Base-by-base conservation (phyloP, 306 rosid genomes). In the Trifolium dubium region DNA sequence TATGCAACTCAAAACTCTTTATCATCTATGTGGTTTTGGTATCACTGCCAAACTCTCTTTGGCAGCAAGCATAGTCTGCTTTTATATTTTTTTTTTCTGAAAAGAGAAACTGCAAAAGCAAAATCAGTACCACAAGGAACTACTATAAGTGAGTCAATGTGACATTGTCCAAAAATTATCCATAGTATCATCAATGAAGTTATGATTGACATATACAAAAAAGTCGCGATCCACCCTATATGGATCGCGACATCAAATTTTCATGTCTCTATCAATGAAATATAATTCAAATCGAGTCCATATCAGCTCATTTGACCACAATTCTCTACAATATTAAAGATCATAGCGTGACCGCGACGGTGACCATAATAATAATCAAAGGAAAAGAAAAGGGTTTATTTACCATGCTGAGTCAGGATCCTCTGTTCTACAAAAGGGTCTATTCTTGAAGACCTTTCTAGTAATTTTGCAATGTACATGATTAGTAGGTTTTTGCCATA, bases 401-500 rank as follows among this genome's bases (percentile, higher is more conserved):
- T 89, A 92, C 97, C 99, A 94, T 63, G 98, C 97, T 8, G 54
- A 75, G 78, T 94, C 97, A 40, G 93, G 90, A 77, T 92, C 78
- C 75, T 85, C 85, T 71, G 84, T 84, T 50, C 72, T 76, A 77
- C 99, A 94, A 58, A 94, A 88, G 30, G 73, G 77, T 51, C 98
- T 92, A 47, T 82, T 70, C 89, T 86, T 89, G 89, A 83, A 85
- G 75, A 89, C 84, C 75, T 76, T 94, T 34, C 96, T 55, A 3
- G 72, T 91, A 64, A 71, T 71, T 55, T 83, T 81, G 79, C 99
- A 95, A 73, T 90, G 89, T 10, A 87, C 64, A 67, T 95, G 99
- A 62, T 95, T 90, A 13, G 83, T 82, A 35, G 99, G 96, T 59
- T 95, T 92, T 81, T 87, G 89, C 99, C 99, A 95, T 73, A 95